Conservation (phyloP, 2,329 filamentous ascomycete genomes). For the Coniochaeta hoffmannii region DNA sequence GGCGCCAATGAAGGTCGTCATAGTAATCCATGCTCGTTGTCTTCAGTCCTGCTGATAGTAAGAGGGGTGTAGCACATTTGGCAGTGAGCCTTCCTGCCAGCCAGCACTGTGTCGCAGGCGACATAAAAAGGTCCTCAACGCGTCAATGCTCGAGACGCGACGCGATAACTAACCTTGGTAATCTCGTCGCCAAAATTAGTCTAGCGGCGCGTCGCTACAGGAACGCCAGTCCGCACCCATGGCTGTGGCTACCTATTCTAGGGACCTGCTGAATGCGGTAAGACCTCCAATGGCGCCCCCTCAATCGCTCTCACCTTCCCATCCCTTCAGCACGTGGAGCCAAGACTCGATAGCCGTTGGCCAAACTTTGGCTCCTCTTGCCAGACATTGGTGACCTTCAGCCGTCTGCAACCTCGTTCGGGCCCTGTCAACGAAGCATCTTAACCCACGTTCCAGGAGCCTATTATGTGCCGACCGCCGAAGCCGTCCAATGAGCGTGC, state of each 20-base stretch:
- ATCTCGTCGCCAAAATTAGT: no score
- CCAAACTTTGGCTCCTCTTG: not conserved
- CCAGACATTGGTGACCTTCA: not conserved
- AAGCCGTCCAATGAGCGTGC: not conserved
- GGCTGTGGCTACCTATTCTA: not conserved
- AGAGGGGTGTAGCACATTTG: no score
- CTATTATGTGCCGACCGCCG: not conserved
- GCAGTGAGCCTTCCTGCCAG: no score
- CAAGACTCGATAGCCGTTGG: not conserved
- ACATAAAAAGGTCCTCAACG: no score
- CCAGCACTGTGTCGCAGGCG: no score
- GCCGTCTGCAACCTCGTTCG: not conserved
- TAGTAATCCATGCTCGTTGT: no score
- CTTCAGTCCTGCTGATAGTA: no score
- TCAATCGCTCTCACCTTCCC: not conserved
- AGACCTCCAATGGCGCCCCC: no score
- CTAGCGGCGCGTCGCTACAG: no score
- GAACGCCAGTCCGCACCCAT: not conserved
- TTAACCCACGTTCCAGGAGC: not conserved
- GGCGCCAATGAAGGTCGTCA: no score
- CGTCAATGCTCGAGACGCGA: no score
- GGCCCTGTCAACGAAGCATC: not conserved
- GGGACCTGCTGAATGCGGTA: constrained; percentile 1
- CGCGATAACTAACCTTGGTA: no score
- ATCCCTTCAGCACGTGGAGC: not conserved